Evolutionary conservation across 306 rosid genomes (phyloP).

Genomic region (Cucumis melo): DNA sequence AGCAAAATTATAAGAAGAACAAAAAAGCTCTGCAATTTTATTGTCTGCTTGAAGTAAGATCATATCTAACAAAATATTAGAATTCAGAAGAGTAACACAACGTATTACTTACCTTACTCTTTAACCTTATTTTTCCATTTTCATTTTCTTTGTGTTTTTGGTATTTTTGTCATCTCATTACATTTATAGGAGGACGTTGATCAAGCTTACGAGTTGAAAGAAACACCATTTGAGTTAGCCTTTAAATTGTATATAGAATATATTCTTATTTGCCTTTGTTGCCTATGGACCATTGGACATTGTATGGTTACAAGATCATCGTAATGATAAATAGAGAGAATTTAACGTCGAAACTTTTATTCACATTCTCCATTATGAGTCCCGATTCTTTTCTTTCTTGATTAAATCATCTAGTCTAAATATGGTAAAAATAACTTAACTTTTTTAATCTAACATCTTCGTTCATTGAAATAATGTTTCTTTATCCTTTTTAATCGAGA

Average conservation of each 20-base stretch:
- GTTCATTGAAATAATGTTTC: too few species aligned
- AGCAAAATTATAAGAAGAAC: conserved; percentile 45
- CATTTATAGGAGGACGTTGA: background rate
- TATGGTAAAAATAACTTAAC: too few species aligned
- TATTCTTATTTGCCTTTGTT: background rate
- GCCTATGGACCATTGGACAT: background rate
- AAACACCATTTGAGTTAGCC: background rate
- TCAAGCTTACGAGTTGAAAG: background rate
- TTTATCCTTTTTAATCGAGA: too few species aligned
- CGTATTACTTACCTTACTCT: conserved; percentile 18
- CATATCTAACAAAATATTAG: background rate
- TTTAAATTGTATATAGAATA: background rate
- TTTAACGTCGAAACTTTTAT: background rate
- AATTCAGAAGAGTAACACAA: conserved; percentile 9
- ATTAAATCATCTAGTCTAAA: too few species aligned
- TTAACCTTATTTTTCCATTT: background rate
- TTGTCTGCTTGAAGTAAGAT: conserved; percentile 25
- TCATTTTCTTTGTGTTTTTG: background rate
- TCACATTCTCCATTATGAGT: background rate
- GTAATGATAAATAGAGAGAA: background rate
- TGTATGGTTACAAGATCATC: background rate
- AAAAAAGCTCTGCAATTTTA: conserved; percentile 50
- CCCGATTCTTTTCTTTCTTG: background rate
- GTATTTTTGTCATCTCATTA: background rate
- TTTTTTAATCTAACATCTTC: too few species aligned